These are phyloP conservation scores for Xylaria grammica DNA, from an alignment of 495 filamentous ascomycete genomes.

Conservation along the genomic window DNA sequence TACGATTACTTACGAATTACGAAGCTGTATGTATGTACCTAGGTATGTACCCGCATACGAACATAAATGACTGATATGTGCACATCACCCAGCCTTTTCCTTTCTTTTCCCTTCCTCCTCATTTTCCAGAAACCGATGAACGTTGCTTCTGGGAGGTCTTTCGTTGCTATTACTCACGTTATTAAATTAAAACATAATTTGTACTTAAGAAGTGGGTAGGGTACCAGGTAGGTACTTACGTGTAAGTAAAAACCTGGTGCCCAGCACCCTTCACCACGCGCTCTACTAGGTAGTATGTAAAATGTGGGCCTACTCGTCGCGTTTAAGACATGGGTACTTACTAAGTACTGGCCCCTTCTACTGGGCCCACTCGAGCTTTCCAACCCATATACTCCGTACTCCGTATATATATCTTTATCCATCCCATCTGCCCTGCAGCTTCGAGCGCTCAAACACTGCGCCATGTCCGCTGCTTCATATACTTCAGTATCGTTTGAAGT, in stretches of 20 bases:
- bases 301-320: background rate
- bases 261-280: too few relatives aligned
- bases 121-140: too few relatives aligned
- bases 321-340: background rate
- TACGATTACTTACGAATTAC: slow-evolving; percentile 9
- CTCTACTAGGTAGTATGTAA: background rate
- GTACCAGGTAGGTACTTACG: too few relatives aligned
- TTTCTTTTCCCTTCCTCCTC: background rate
- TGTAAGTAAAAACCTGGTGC: too few relatives aligned
- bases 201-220: too few relatives aligned
- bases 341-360: too few relatives aligned
- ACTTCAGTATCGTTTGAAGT: slow-evolving; percentile 19
- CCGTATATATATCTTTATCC: slow-evolving; percentile 15
- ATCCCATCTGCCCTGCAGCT: background rate
- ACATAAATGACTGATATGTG: background rate
- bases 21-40: background rate
- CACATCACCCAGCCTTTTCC: background rate
- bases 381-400: background rate
- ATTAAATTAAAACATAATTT: too few relatives aligned
- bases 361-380: slow-evolving; percentile 1
- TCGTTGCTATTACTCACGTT: too few relatives aligned
- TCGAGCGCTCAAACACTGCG: slow-evolving; percentile 5
- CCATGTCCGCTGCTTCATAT: slow-evolving; percentile 29
- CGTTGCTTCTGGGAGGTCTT: too few relatives aligned
- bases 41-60: background rate